phyloP scores from a whole-genome alignment of 345 rosid species.

The Eucalyptus curtisii region DNA sequence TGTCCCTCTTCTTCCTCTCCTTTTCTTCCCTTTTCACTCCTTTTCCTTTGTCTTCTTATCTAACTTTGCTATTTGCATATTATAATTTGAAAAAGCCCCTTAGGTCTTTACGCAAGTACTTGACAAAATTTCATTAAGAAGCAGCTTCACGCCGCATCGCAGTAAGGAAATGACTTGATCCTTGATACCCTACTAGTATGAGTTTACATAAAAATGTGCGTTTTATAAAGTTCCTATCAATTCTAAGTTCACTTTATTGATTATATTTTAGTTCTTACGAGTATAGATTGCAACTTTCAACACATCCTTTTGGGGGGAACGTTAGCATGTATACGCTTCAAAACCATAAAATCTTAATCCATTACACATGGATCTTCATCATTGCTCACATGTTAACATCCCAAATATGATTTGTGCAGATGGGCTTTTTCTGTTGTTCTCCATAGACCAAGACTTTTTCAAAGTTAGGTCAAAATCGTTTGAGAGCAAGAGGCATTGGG shows the following conservation, averaged over 20 bases:
- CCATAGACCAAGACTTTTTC: not conserved
- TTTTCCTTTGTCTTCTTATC: not conserved
- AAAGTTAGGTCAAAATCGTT: not conserved
- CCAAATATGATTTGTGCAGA: not conserved
- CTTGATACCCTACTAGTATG: not conserved
- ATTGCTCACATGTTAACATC: not conserved
- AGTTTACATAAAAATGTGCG: not conserved
- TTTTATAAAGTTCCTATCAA: not conserved
- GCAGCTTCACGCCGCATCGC: too few relatives aligned
- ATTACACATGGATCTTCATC: not conserved
- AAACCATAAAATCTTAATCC: not conserved
- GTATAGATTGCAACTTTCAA: not conserved
- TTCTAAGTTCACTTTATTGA: not conserved
- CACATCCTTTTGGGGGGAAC: not conserved
- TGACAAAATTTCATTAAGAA: not conserved
- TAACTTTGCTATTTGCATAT: rapidly evolving
- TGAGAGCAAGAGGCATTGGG: not conserved
- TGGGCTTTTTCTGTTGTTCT: not conserved
- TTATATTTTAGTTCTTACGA: not conserved
- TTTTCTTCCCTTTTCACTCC: not conserved
- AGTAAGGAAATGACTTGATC: not conserved
- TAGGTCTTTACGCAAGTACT: not conserved
- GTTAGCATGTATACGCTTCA: not conserved
- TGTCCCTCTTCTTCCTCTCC: not conserved
- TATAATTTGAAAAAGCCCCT: not conserved